These are phyloP conservation scores for Eleusine indica DNA, from an alignment of 176 grass and related monocot species.

Conservation along the genomic window DNA sequence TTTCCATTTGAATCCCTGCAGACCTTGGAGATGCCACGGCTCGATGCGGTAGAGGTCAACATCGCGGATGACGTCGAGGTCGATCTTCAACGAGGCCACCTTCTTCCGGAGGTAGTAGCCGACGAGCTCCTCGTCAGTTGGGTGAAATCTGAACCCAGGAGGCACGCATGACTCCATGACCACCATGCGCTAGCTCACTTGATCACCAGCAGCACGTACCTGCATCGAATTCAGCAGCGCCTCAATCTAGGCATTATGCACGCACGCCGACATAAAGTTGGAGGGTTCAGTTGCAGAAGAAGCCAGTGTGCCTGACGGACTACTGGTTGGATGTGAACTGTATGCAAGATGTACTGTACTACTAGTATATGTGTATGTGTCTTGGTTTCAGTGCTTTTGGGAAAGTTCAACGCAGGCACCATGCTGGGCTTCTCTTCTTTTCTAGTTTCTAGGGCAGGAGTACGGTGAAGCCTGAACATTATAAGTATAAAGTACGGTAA, in stretches of 20 bases:
- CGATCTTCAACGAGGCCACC: constrained; percentile 77
- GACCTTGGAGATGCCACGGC: constrained; percentile 93
- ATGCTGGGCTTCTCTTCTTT: constrained; percentile 27
- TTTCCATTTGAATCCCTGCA: background rate
- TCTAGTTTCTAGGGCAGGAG: constrained; percentile 8
- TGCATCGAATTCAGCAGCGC: constrained; percentile 43
- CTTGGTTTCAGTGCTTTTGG: constrained; percentile 62
- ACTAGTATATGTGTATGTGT: background rate
- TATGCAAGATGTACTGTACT: background rate
- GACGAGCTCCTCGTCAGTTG: constrained; percentile 89
- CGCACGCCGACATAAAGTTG: background rate
- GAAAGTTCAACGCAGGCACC: constrained; percentile 48
- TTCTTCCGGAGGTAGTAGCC: constrained; percentile 93
- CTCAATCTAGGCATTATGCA: background rate
- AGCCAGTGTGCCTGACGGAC: constrained; percentile 2
- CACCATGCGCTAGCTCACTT: constrained; percentile 17
- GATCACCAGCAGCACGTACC: constrained; percentile 14
- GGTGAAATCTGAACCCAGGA: constrained; percentile 91
- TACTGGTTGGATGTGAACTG: constrained; percentile 24
- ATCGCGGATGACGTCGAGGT: constrained; percentile 88
- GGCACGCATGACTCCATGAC: constrained; percentile 72
- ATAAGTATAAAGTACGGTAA: constrained; percentile 44
- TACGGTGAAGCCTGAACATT: constrained; percentile 37
- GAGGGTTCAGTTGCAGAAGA: background rate
- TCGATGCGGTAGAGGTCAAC: constrained; percentile 85